Conservation (phyloP, 768 basidiomycete genomes). For the Suillus clintonianus region DNA sequence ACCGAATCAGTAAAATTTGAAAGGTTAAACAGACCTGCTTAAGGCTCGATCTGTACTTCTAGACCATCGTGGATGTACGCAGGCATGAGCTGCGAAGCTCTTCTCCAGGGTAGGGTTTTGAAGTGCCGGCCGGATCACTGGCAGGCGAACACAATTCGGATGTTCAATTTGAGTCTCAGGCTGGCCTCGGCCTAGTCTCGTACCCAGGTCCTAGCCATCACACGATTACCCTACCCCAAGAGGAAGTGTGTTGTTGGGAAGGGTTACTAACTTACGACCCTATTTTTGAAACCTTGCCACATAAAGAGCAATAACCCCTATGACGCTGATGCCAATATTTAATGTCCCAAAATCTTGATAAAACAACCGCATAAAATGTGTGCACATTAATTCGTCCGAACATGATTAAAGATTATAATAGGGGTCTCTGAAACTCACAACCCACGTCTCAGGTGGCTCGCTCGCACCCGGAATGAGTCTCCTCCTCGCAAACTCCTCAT, state of each 20-base stretch:
- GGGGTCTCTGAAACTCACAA: slow-evolving; percentile 5
- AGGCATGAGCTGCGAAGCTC: neutral
- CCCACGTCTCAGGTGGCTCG: slow-evolving; percentile 7
- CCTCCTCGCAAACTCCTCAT: slow-evolving; percentile 5
- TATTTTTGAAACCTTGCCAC: neutral
- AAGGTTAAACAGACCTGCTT: neutral
- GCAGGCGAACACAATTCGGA: neutral
- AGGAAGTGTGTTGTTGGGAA: too few species aligned
- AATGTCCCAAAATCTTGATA: neutral
- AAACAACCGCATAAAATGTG: neutral
- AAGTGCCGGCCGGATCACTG: neutral
- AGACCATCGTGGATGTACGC: neutral
- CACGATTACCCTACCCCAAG: too few species aligned
- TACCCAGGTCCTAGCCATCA: too few species aligned
- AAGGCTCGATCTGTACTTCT: neutral
- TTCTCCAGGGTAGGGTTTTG: neutral
- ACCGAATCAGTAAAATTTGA: neutral
- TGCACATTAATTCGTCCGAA: neutral
- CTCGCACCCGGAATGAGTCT: slow-evolving; percentile 10
- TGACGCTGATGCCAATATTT: neutral
- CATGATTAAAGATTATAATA: neutral
- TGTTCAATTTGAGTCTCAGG: neutral
- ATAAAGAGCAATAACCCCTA: neutral
- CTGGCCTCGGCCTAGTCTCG: neutral
- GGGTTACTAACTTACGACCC: too few species aligned